Evolutionary conservation across 192 early-diverging fungal genomes (phyloP), one percentile per base, ranked within the genome.

Genomic region (Allomyces macrogynus): DNA sequence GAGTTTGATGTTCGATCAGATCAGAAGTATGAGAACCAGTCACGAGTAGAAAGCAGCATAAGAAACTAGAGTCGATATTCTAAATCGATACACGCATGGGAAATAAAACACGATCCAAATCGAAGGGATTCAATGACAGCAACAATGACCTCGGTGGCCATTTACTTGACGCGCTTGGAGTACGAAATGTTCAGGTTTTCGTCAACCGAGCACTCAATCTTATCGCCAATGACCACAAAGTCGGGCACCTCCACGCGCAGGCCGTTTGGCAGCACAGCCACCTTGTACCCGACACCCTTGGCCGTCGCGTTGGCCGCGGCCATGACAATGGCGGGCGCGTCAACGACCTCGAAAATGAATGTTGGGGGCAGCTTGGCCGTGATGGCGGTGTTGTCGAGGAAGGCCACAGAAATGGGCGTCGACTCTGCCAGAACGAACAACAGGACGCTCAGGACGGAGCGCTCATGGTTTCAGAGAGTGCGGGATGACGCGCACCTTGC

Each of bases 151-250:
- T 27, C 26, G 32, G 32, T 40, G 3, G n/a, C n/a, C 7, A 8
- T 8, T 57, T 57, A 57, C 20, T 57, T 57, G 2, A 57, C 49
- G 49, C 49, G 49, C 49, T n/a, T 14, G 49, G 20, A 14, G 49
- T 57, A 57, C 0, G 12, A 20, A n/a, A 57, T 57, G 49, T 14
- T n/a, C 16, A 57, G 49, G 49, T 14, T n/a, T 3, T 57, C 49
- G 49, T 57, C 49, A 5, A 57, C 49, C 3, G 49, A 14, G 20
- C 12, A 20, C 49, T 57, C 49, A 20, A 93, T 79, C 57, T 71
- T 76, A 43, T 93, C 91, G 25, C 88, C 89, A 14, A 75, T 72
- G 67, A 86, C 81, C 25, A 91, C 78, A 81, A 91, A 91, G 68
- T 88, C 84, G 12, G 91, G 91, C 10, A 93, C 86, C 69, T 74